Evolutionary conservation across 768 basidiomycete species (phyloP).

Genomic region (Coprinopsis cinerea): DNA sequence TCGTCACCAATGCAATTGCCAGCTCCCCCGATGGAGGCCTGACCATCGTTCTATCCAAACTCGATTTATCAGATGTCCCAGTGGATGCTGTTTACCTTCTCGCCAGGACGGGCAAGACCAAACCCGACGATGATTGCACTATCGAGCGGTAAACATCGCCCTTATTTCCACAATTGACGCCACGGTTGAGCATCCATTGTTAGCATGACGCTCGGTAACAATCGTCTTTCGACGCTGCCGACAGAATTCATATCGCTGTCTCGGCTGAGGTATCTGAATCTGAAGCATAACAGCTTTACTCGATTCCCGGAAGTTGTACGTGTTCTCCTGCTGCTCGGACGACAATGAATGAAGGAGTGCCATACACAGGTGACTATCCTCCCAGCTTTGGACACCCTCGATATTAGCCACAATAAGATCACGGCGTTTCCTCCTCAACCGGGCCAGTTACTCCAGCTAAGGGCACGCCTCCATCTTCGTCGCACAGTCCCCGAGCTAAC

Average conservation of each 20-base stretch:
- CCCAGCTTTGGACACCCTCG: slow-evolving; percentile 87
- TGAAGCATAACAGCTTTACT: slow-evolving; percentile 78
- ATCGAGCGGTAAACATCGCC: slow-evolving; percentile 49
- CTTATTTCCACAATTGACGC: background rate
- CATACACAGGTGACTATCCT: slow-evolving; percentile 67
- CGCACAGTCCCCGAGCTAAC: background rate
- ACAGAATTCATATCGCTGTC: slow-evolving; percentile 67
- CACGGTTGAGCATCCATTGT: background rate
- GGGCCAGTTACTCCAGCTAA: slow-evolving; percentile 71
- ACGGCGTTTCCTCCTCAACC: slow-evolving; percentile 72
- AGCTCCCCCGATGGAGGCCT: slow-evolving; percentile 72
- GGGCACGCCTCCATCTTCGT: slow-evolving; percentile 37
- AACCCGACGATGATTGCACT: slow-evolving; percentile 41
- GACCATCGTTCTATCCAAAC: slow-evolving; percentile 81
- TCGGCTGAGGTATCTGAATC: slow-evolving; percentile 77
- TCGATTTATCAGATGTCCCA: slow-evolving; percentile 70
- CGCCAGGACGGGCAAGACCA: slow-evolving; percentile 49
- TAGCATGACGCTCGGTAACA: slow-evolving; percentile 85
- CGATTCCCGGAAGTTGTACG: slow-evolving; percentile 84
- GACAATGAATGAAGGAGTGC: background rate
- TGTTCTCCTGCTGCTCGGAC: slow-evolving; percentile 14
- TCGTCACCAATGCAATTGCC: slow-evolving; percentile 58
- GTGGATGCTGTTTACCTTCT: slow-evolving; percentile 73
- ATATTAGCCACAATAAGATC: slow-evolving; percentile 91
- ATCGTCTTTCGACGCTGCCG: slow-evolving; percentile 74